phyloP scores from a whole-genome alignment of 768 basidiomycete species.

The Lactarius sanguifluus region DNA sequence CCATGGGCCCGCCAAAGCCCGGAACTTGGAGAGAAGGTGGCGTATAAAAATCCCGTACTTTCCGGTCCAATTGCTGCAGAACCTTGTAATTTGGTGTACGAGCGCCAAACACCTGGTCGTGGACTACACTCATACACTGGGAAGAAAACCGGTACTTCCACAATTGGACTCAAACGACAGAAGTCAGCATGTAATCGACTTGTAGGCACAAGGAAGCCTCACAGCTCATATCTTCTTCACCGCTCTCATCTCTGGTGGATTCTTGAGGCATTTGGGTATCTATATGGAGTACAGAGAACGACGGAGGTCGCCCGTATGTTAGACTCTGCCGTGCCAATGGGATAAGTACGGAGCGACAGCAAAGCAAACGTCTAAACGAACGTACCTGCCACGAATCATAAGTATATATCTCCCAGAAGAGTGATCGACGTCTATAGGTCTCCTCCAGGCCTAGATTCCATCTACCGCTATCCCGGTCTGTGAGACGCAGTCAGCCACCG shows the following conservation, averaged over 20 bases:
- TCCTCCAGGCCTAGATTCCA: constrained; percentile 61
- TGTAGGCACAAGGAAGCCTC: constrained; percentile 32
- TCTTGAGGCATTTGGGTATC: constrained; percentile 40
- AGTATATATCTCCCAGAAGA: constrained; percentile 65
- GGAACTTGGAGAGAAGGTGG: constrained; percentile 64
- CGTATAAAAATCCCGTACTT: constrained; percentile 60
- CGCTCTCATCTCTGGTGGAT: constrained; percentile 50
- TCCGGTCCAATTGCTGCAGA: constrained; percentile 64
- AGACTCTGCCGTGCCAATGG: constrained; percentile 49
- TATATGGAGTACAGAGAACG: constrained; percentile 45
- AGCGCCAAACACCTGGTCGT: constrained; percentile 68
- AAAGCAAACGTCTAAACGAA: background rate
- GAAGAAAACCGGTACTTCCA: constrained; percentile 71
- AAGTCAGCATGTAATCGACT: constrained; percentile 9
- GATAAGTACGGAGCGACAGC: constrained; percentile 12
- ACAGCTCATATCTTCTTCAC: constrained; percentile 66
- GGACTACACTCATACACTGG: constrained; percentile 60
- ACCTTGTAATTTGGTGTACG: constrained; percentile 58
- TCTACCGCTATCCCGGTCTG: constrained; percentile 67
- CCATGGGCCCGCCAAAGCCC: constrained; percentile 53
- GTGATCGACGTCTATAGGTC: constrained; percentile 55
- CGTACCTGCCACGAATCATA: constrained; percentile 72
- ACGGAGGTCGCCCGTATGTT: constrained; percentile 70
- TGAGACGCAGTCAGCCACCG: constrained; percentile 23
- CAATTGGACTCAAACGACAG: constrained; percentile 47